These are phyloP conservation scores for Pistacia integerrima DNA, from an alignment of 345 rosid genomes.

Conservation along the genomic window DNA sequence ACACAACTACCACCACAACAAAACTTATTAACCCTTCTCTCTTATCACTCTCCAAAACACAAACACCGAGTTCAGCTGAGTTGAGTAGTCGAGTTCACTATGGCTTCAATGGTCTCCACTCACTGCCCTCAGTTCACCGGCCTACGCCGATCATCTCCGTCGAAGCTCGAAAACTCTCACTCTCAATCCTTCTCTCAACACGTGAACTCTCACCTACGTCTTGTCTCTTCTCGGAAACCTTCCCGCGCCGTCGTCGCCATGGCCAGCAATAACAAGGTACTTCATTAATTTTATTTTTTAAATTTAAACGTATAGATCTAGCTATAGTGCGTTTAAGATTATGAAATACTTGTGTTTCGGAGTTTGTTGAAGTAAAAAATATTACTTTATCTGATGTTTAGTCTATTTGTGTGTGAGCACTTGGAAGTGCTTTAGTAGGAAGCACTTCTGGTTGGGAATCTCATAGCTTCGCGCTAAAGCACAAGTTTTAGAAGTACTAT, in stretches of 20 bases:
- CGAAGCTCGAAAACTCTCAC: slow-evolving; percentile 38
- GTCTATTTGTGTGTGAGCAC: neutral
- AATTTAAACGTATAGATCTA: neutral
- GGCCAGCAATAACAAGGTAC: slow-evolving; percentile 94
- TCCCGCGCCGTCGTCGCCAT: slow-evolving; percentile 66
- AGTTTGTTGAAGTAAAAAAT: too few species aligned
- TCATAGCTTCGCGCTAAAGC: neutral
- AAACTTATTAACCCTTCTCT: neutral
- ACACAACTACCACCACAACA: neutral
- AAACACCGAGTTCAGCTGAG: neutral
- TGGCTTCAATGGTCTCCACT: slow-evolving; percentile 60
- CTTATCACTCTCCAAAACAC: neutral
- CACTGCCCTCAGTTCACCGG: slow-evolving; percentile 57
- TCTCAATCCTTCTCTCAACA: slow-evolving; percentile 47
- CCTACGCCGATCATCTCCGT: slow-evolving; percentile 49
- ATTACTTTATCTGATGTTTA: too few species aligned
- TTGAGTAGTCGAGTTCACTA: slow-evolving; percentile 14
- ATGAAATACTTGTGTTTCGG: neutral
- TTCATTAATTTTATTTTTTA: neutral
- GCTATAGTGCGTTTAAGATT: neutral
- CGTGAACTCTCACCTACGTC: slow-evolving; percentile 48
- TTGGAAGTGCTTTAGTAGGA: neutral
- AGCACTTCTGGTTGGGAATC: neutral
- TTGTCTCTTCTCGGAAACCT: slow-evolving; percentile 54
- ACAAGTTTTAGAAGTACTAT: neutral